Evolutionary conservation across 2,329 filamentous ascomycete genomes (phyloP), one percentile per base, ranked within the genome.

Genomic region (Fusarium anthophilum): DNA sequence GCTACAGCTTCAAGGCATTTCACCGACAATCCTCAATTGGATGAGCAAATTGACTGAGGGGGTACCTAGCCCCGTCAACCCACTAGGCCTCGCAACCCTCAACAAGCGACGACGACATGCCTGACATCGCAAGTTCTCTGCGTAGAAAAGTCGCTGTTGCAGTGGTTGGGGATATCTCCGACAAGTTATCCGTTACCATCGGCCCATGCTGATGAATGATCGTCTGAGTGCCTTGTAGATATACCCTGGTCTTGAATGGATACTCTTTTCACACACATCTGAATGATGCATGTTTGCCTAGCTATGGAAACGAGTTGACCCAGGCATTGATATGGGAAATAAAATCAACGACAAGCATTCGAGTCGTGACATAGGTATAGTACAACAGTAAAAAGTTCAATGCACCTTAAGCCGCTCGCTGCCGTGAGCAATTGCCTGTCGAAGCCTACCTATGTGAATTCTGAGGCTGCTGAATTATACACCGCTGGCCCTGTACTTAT

Each of bases 141-240:
- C 22, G 15, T 38, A 57, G 39, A 35, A 69, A 57, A 37, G n/a
- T 37, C 43, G 22, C 30, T 54, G 47, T 30, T 47, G 43, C 35
- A 48, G 51, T 51, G 38, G 38, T 58, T 43, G 43, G 48, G 61
- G 51, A 63, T 58, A 61, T 70, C 37, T 72, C 67, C 54, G 74
- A 72, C 45, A 48, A 65, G 64, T 63, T 66, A 66, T 70, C 63
- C 73, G 68, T 62, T 67, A 22, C 37, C 56, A 78, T 78, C 75
- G 65, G 69, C 74, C 72, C 77, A 78, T 78, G 66, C 75, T 63
- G 57, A 60, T 65, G 69, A 69, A 75, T 63, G 77, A 79, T 78
- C 77, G 70, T 65, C 72, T 72, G 77, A 78, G 74, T 62, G 44
- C 45, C 68, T 64, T 74, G 73, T 73, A 76, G 67, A 71, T 61